These are phyloP conservation scores for Pterocarpus santalinus DNA, from an alignment of 306 rosid species.

Conservation along the genomic window DNA sequence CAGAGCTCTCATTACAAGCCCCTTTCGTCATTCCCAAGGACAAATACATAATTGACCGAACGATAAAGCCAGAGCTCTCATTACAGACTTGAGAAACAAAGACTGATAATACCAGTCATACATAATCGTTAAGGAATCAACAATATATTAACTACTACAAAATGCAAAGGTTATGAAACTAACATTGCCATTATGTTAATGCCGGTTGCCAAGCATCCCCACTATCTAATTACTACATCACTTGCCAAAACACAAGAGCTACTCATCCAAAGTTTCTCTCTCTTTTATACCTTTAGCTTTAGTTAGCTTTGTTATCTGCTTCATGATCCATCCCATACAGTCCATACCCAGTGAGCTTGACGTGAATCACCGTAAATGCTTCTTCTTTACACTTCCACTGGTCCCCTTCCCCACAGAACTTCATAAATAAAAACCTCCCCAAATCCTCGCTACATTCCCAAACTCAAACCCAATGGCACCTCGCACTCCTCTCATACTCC, in stretches of 20 bases:
- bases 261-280: constrained; percentile 59
- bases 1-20: constrained; percentile 20
- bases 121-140: background rate
- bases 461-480: constrained; percentile 34
- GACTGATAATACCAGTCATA: background rate
- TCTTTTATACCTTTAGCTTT: too few relatives aligned
- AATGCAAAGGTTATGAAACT: constrained; percentile 44
- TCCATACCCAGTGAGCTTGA: constrained; percentile 44
- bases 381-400: constrained; percentile 1
- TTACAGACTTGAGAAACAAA: background rate
- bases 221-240: background rate
- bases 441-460: background rate
- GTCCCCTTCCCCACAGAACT: background rate
- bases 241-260: background rate
- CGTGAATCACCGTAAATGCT: constrained; percentile 51
- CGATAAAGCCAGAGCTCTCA: background rate
- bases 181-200: background rate
- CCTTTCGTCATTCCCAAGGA: constrained; percentile 40
- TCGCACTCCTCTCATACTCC: constrained; percentile 6
- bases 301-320: constrained; percentile 30
- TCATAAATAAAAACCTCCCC: constrained; percentile 35
- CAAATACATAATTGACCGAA: background rate
- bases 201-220: constrained; percentile 19
- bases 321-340: too few relatives aligned
- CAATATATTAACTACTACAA: background rate